Base-by-base conservation (phyloP, 1,284 basidiomycete genomes). In the Apiotrichum montevideense region DNA sequence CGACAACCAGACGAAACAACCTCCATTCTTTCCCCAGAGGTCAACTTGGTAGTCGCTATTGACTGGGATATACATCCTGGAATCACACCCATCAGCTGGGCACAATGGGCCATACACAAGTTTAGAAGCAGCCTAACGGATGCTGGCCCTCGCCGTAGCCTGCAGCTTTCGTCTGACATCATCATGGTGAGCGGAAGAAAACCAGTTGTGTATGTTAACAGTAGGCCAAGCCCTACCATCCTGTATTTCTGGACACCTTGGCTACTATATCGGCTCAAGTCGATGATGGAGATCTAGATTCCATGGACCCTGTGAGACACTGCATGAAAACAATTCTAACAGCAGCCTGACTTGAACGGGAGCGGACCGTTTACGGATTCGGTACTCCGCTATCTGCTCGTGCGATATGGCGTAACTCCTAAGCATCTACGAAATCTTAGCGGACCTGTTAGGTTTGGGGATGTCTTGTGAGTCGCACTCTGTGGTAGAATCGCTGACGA, bases 331-430 rank as follows among this genome's bases (percentile, higher is more conserved):
- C 35, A 49, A 3, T 11, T 29, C 41, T 46, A n/a, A 51, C 46
- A 34, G 3, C 50, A 67, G 65, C 44, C 67, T 13, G 64, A 68
- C 21, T 46, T 69, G n/a, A 69, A 63, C 5, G 70, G 68, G 5
- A 62, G 66, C 4, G 70, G 70, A 10, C 63, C 65, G 2, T 69
- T 66, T 45, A 61, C 67, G 32, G 70, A 72, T 42, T 64, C 68
- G 5, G 62, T 70, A 5, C 57, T 67, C 15, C 62, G 70, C 4
- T 73, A 71, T 48, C 64, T 71, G 1, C 57, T 69, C 5, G 66
- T 68, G 2, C 65, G 68, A 6, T 70, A 69, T 43, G 71, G 67
- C n/a, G 62, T 69, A 14, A 65, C 65, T 2, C 67, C 68, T 2
- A 49, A 57, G 3, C 52, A 68, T 35, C 55, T 73, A 13, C 57